Evolutionary conservation across 1,139 yeast genomes (phyloP), one percentile per base, ranked within the genome.

Genomic region (Kodamaea alishanica): DNA sequence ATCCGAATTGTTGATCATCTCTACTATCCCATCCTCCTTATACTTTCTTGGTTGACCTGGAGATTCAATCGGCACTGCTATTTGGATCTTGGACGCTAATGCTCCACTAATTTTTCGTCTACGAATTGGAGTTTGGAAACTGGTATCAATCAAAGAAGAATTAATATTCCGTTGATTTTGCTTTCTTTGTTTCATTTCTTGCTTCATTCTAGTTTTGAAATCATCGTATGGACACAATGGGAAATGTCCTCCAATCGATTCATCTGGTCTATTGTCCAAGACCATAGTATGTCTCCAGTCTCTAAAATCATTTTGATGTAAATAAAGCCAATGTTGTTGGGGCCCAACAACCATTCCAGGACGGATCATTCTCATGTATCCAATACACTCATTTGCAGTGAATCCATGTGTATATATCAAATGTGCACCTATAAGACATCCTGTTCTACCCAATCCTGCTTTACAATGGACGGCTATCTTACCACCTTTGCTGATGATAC

Each of bases 331-430:
- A 65, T 92, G 98, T 58, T 92, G 98, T 61, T 92, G 98, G 2
- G 98, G 98, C 0, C 98, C 98, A 28, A 92, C 98, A 10, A 92
- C 97, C 98, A 92, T 92, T 26, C 98, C 98, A 0, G 98, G 98
- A 50, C 98, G 78, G 48, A 92, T 74, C 78, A 92, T 86, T 60
- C 98, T 77, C 94, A 92, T 86, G 56, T 89, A 92, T 1, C 92
- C 96, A 53, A 92, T 92, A 61, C 96, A 94, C 62, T 92, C 98
- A 55, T 80, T 86, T 6, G 98, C 98, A 5, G 97, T 92, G 58
- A 92, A 92, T 0, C 97, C 97, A 60, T 92, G 94, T 3, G 96
- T 88, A 58, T 92, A 92, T 37, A 92, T 92, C 47, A 92, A 71
- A 63, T 92, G 96, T 2, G 98, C 98, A 4, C 98, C 98, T 49